Base-by-base conservation (phyloP, 1,139 yeast species). In the Taiozyma sp. region DNA sequence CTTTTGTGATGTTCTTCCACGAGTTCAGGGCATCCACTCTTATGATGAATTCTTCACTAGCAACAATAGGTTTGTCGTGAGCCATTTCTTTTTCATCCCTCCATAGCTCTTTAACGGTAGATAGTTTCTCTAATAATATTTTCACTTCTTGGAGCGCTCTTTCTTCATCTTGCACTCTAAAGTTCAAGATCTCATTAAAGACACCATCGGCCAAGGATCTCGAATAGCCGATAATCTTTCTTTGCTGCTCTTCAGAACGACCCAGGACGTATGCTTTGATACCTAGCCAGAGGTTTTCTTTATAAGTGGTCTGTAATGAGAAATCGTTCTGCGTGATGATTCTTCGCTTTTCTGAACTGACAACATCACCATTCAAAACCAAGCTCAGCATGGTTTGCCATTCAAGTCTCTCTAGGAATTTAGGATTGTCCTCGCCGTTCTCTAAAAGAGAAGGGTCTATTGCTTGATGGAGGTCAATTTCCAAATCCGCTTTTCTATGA, bases 341-440 rank as follows among this genome's bases (percentile, higher is more conserved):
- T 63, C 92, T 86, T 4, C 95, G 85, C 70, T 92, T 93, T 66
- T 93, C 99, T 12, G 96, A 87, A 43, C 85, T 79, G 23, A 93
- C 91, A 47, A 93, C 96, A 65, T 93, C 99, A 57, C 99, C 98
- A 3, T 96, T 92, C 41, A 93, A 76, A 3, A 93, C 99, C 5
- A 93, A 80, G 4, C 89, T 80, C 46, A 93, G 74, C 97, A 93
- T 90, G 0, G 95, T 82, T 67, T 93, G 98, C 99, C 99, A 93
- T 70, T 92, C 97, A 29, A 92, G 74, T 47, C 99, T 74, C 65
- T 91, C 98, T 30, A 84, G 67, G 23, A 89, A 83, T 24, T 79
- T 78, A 2, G 88, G 87, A 58, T 85, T 88, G 50, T 61, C 59
- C 47, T 59, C 51, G 28, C 57, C 54, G 46, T 55, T 48, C 44